phyloP scores from a whole-genome alignment of 2,329 filamentous ascomycete genomes.

The Aspergillus persii region DNA sequence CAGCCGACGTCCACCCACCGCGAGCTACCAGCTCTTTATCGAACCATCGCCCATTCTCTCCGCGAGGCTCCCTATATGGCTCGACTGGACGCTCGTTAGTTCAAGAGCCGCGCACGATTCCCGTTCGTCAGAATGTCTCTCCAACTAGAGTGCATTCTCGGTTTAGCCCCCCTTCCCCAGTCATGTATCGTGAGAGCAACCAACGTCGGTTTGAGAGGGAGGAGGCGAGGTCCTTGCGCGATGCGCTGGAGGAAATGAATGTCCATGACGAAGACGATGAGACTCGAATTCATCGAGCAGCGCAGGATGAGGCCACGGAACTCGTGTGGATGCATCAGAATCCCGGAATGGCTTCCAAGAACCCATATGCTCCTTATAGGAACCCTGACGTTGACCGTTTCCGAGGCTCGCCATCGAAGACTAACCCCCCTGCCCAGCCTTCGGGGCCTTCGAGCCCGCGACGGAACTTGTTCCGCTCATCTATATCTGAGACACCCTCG shows the following conservation, averaged over 20 bases:
- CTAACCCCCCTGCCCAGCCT: slow-evolving; percentile 39
- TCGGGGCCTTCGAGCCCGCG: slow-evolving; percentile 11
- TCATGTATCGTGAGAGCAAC: slow-evolving; percentile 54
- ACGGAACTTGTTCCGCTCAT: slow-evolving; percentile 17
- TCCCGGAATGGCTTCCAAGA: slow-evolving; percentile 49
- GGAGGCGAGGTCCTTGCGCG: slow-evolving; percentile 55
- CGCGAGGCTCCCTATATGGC: slow-evolving; percentile 26
- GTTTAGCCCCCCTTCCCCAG: slow-evolving; percentile 30
- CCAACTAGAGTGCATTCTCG: slow-evolving; percentile 35
- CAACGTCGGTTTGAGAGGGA: slow-evolving; percentile 58
- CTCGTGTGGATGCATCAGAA: slow-evolving; percentile 64
- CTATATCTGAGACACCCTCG: slow-evolving; percentile 21
- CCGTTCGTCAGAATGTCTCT: slow-evolving; percentile 36
- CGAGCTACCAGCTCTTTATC: slow-evolving; percentile 43
- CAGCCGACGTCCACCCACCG: slow-evolving; percentile 26
- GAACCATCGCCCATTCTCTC: slow-evolving; percentile 34
- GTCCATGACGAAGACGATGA: slow-evolving; percentile 44
- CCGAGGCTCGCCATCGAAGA: slow-evolving; percentile 35
- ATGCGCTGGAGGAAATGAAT: slow-evolving; percentile 59
- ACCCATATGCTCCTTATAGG: slow-evolving; percentile 48
- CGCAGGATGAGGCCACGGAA: slow-evolving; percentile 62
- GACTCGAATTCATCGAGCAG: slow-evolving; percentile 52
- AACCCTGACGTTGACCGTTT: slow-evolving; percentile 43
- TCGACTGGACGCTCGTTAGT: slow-evolving; percentile 39
- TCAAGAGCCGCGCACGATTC: slow-evolving; percentile 35